These are phyloP conservation scores for Sanghuangporus sanghuang DNA, from an alignment of 1,284 basidiomycete genomes.

Conservation along the genomic window DNA sequence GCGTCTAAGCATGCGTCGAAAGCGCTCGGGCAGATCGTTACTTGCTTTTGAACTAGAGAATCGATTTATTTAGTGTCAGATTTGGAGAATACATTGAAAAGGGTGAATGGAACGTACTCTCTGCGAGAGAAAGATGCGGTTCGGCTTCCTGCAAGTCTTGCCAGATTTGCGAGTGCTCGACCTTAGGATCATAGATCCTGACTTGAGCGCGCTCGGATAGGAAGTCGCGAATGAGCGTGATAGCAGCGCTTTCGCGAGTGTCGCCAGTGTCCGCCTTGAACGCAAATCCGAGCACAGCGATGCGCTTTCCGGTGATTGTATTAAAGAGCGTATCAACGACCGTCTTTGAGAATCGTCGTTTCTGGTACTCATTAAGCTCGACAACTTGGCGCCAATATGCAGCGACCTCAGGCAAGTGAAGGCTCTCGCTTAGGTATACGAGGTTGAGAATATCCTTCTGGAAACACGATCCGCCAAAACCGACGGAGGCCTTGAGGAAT, in stretches of 20 bases:
- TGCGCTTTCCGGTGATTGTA: constrained; percentile 93
- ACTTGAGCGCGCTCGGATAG: constrained; percentile 83
- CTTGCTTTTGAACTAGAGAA: constrained; percentile 75
- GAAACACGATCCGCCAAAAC: constrained; percentile 99
- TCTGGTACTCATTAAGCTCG: constrained; percentile 96
- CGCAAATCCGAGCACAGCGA: constrained; percentile 94
- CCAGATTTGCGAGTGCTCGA: constrained; percentile 70
- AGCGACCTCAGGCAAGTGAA: constrained; percentile 95
- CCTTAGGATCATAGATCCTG: constrained; percentile 92
- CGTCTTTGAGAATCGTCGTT: constrained; percentile 82
- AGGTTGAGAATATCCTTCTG: constrained; percentile 99
- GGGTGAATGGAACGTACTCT: constrained; percentile 42
- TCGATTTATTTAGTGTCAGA: not conserved
- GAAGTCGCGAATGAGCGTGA: constrained; percentile 94
- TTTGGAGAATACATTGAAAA: not conserved
- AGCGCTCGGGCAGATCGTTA: constrained; percentile 73
- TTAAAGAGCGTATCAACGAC: constrained; percentile 97
- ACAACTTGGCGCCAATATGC: constrained; percentile 97
- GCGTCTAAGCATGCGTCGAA: constrained; percentile 85
- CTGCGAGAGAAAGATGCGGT: constrained; percentile 43
- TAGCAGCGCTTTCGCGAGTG: constrained; percentile 96
- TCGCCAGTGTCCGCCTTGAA: constrained; percentile 98
- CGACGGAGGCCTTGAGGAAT: constrained; percentile 92
- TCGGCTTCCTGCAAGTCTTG: constrained; percentile 64
- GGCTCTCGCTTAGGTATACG: constrained; percentile 92